phyloP scores from a whole-genome alignment of 2,329 filamentous ascomycete species.

The Septoria linicola region DNA sequence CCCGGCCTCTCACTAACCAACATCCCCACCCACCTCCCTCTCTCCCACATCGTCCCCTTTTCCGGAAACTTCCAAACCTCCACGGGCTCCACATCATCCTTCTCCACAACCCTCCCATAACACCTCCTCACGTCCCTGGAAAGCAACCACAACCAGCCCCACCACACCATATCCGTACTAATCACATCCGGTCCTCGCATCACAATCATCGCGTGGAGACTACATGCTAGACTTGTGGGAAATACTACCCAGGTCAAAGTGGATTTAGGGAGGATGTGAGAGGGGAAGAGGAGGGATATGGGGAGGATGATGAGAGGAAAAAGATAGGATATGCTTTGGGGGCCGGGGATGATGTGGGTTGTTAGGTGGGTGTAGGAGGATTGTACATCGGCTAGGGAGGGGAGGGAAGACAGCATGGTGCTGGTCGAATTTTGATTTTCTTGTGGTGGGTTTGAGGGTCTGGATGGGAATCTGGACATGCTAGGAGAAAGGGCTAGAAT shows the following conservation, averaged over 20 bases:
- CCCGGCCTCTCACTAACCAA: slow-evolving; percentile 31
- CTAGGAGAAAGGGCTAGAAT: too few relatives aligned
- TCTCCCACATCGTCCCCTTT: too few relatives aligned
- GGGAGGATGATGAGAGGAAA: slow-evolving; percentile 30
- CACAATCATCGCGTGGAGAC: slow-evolving; percentile 30
- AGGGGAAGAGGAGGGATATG: slow-evolving; percentile 30
- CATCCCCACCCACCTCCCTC: slow-evolving; percentile 32
- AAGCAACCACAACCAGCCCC: slow-evolving; percentile 29
- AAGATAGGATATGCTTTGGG: slow-evolving; percentile 32
- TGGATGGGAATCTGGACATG: too few relatives aligned
- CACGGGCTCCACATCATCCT: too few relatives aligned
- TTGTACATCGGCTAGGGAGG: too few relatives aligned
- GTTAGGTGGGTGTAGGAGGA: too few relatives aligned
- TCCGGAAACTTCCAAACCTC: too few relatives aligned
- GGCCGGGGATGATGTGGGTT: slow-evolving; percentile 35
- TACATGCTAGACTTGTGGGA: slow-evolving; percentile 28
- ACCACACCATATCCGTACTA: slow-evolving; percentile 31
- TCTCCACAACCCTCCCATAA: slow-evolving; percentile 23
- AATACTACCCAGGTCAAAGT: slow-evolving; percentile 30
- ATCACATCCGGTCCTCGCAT: slow-evolving; percentile 36
- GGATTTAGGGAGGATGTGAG: slow-evolving; percentile 22
- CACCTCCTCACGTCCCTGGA: slow-evolving; percentile 32
- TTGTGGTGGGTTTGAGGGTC: too few relatives aligned
- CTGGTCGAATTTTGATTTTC: too few relatives aligned
- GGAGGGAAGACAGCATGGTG: too few relatives aligned